These are phyloP conservation scores for Psilocybe sp. DNA, from an alignment of 768 basidiomycete species.

Conservation along the genomic window DNA sequence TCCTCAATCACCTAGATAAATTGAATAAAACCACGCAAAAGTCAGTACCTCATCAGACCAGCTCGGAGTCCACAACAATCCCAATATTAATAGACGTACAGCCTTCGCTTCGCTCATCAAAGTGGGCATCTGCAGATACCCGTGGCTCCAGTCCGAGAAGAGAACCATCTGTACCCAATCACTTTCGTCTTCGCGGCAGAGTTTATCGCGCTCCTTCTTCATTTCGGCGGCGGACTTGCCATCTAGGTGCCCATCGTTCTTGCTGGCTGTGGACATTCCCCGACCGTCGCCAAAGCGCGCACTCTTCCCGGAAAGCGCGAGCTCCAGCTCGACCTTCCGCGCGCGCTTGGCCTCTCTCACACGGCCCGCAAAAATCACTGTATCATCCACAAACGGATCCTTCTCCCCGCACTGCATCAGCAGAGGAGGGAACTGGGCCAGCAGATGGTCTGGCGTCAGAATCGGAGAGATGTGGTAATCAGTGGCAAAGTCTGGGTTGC, in stretches of 20 bases:
- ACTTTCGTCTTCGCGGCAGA: slow-evolving; percentile 73
- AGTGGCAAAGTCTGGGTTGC: slow-evolving; percentile 89
- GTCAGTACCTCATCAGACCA: slow-evolving; percentile 1
- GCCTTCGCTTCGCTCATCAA: slow-evolving; percentile 80
- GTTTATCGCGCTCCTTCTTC: slow-evolving; percentile 56
- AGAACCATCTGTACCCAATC: slow-evolving; percentile 95
- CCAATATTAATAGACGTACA: slow-evolving; percentile 27
- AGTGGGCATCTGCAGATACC: slow-evolving; percentile 91
- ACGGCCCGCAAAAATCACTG: slow-evolving; percentile 92
- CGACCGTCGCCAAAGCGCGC: slow-evolving; percentile 60
- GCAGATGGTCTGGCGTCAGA: slow-evolving; percentile 75
- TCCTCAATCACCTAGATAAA: slow-evolving; percentile 25
- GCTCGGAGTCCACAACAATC: not conserved
- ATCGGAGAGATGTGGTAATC: slow-evolving; percentile 98
- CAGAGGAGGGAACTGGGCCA: slow-evolving; percentile 92
- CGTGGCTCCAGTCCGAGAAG: slow-evolving; percentile 96
- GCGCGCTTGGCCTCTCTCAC: slow-evolving; percentile 93
- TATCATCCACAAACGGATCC: slow-evolving; percentile 94
- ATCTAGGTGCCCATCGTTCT: slow-evolving; percentile 31
- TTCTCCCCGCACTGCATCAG: slow-evolving; percentile 96
- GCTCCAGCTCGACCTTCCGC: slow-evolving; percentile 70
- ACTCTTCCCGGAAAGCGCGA: slow-evolving; percentile 57
- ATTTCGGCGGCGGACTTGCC: slow-evolving; percentile 35
- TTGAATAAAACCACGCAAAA: not conserved
- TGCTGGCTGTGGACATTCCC: slow-evolving; percentile 45